phyloP scores from a whole-genome alignment of 202 grass and related monocot species.

The Hordeum pubiflorum region DNA sequence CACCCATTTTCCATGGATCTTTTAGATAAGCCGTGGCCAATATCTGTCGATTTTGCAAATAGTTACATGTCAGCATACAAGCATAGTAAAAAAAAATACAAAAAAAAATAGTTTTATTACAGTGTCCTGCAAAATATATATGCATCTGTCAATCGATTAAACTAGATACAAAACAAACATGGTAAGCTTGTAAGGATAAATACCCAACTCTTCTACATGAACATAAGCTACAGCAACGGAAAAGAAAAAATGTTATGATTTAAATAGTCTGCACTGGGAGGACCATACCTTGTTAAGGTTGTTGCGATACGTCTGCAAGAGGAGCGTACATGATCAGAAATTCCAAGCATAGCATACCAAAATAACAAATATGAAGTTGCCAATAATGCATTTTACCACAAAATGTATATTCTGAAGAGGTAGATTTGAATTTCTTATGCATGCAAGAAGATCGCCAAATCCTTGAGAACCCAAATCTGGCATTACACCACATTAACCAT shows the following conservation, averaged over 20 bases:
- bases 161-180: not conserved
- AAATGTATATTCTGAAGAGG: slow-evolving; percentile 97
- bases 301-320: slow-evolving; percentile 91
- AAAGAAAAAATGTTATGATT: not conserved
- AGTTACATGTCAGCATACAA: slow-evolving; percentile 22
- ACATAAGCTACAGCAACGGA: not conserved
- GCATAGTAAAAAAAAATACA: slow-evolving; percentile 4
- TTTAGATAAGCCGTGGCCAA: slow-evolving; percentile 84
- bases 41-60: slow-evolving; percentile 50
- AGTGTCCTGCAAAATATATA: slow-evolving; percentile 13
- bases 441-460: slow-evolving; percentile 94
- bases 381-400: slow-evolving; percentile 62
- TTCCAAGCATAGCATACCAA: not conserved
- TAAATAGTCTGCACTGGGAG: slow-evolving; percentile 2
- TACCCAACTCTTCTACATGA: not conserved
- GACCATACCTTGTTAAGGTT: slow-evolving; percentile 97
- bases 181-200: not conserved
- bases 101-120: not conserved
- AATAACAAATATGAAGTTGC: slow-evolving; percentile 15
- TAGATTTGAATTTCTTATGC: slow-evolving; percentile 69
- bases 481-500: slow-evolving; percentile 32
- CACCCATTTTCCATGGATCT: slow-evolving; percentile 99
- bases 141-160: not conserved
- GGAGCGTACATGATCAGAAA: slow-evolving; percentile 40
- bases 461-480: slow-evolving; percentile 97